Evolutionary conservation across 2,329 filamentous ascomycete species (phyloP).

Genomic region (Colletotrichum navitas): DNA sequence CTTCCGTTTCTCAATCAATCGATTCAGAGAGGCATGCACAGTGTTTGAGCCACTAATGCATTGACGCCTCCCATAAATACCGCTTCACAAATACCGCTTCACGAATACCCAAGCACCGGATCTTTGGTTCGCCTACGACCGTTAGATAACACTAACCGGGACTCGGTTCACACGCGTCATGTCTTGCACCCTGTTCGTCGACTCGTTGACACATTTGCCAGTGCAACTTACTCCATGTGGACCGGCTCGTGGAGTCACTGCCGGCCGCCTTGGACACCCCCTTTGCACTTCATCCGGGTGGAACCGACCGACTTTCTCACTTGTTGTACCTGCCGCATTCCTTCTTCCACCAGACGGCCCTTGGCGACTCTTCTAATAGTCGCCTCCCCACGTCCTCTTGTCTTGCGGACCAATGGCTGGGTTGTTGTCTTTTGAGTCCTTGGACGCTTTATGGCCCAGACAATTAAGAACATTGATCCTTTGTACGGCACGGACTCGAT

Average conservation of each 20-base stretch:
- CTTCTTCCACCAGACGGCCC: too few species aligned
- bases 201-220: conserved; percentile 18
- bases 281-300: conserved; percentile 35
- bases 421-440: background rate
- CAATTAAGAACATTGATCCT: background rate
- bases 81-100: background rate
- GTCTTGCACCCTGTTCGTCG: conserved; percentile 20
- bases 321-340: too few species aligned
- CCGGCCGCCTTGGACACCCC: conserved; percentile 16
- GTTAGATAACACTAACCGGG: conserved; percentile 8
- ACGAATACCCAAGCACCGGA: background rate
- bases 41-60: background rate
- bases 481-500: background rate
- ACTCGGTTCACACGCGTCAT: conserved; percentile 16
- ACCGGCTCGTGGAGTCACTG: conserved; percentile 18
- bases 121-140: conserved; percentile 13
- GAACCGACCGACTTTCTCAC: conserved; percentile 7
- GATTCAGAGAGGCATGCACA: background rate
- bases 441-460: background rate
- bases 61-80: background rate
- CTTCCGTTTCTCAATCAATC: background rate
- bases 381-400: background rate
- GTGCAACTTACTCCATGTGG: conserved; percentile 26
- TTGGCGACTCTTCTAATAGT: background rate
- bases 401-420: background rate